phyloP scores from a whole-genome alignment of 768 basidiomycete genomes.

The Thelephora aurantiotincta region DNA sequence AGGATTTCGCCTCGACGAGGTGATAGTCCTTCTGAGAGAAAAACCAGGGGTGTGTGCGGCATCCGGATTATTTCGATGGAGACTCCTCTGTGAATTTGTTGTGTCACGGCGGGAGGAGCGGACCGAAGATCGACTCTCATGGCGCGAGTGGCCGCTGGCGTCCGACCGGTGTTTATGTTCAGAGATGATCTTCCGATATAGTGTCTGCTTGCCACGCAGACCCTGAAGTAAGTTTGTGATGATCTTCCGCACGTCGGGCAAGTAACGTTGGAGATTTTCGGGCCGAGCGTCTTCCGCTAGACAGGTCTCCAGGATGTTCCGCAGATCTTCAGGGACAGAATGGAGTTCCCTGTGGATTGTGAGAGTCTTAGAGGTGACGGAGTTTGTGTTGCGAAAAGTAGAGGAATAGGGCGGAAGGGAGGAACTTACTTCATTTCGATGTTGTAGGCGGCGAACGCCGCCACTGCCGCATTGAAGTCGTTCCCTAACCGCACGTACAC shows the following conservation, averaged over 20 bases:
- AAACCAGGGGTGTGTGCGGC: constrained; percentile 18
- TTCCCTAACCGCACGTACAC: constrained; percentile 95
- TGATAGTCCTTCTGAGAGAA: background rate
- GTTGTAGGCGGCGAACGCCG: constrained; percentile 71
- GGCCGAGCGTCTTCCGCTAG: constrained; percentile 81
- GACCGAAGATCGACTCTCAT: constrained; percentile 45
- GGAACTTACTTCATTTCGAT: constrained; percentile 84
- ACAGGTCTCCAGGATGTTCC: constrained; percentile 79
- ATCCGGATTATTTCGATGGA: constrained; percentile 20
- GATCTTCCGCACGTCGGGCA: constrained; percentile 82
- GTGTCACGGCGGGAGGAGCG: constrained; percentile 21
- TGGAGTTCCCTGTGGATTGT: constrained; percentile 58
- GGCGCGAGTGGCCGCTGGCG: constrained; percentile 29
- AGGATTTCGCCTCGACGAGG: constrained; percentile 12
- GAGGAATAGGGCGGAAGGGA: constrained; percentile 7
- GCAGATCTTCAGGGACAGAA: constrained; percentile 77
- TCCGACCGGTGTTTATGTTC: constrained; percentile 43
- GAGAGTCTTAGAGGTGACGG: constrained; percentile 5
- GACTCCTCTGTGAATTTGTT: constrained; percentile 28
- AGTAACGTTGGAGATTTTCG: constrained; percentile 77
- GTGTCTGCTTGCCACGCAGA: constrained; percentile 81
- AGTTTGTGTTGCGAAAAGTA: background rate
- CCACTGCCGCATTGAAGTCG: constrained; percentile 90
- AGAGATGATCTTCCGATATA: constrained; percentile 65
- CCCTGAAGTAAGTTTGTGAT: constrained; percentile 91